Percentiles rank a stretch among this genome's conserved stretches.
Conservation (phyloP, 768 basidiomycete genomes). For the Trametes gibbosa region DNA sequence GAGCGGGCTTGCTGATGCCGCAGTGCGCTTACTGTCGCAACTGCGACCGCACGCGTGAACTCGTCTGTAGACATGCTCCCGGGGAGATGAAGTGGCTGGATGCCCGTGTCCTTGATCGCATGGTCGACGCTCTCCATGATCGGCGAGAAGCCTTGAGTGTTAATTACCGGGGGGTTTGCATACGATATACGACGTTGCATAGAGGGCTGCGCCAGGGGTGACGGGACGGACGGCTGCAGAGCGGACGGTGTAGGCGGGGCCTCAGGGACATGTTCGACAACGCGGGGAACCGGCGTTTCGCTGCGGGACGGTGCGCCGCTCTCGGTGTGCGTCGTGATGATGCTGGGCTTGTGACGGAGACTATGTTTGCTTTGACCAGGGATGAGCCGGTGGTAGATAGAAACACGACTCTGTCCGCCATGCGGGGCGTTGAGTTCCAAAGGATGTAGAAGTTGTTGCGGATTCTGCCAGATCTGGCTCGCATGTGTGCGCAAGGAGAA, state of each 20-base stretch:
- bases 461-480: slow-evolving; percentile 98
- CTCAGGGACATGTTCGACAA: neutral
- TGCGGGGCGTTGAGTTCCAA: slow-evolving; percentile 52
- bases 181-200: slow-evolving; percentile 47
- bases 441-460: slow-evolving; percentile 74
- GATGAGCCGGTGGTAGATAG: slow-evolving; percentile 60
- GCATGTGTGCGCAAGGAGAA: slow-evolving; percentile 98
- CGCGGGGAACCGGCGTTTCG: slow-evolving; percentile 33
- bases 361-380: slow-evolving; percentile 31
- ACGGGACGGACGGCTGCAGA: slow-evolving; percentile 24
- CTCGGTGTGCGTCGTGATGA: slow-evolving; percentile 32
- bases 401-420: slow-evolving; percentile 44
- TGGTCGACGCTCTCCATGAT: slow-evolving; percentile 77
- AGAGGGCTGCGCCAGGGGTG: neutral
- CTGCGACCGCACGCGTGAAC: slow-evolving; percentile 90
- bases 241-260: slow-evolving; percentile 25
- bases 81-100: slow-evolving; percentile 55
- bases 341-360: slow-evolving; percentile 48
- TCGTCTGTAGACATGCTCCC: slow-evolving; percentile 78
- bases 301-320: slow-evolving; percentile 35
- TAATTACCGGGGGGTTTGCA: slow-evolving; percentile 35
- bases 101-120: slow-evolving; percentile 59
- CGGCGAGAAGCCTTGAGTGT: slow-evolving; percentile 48
- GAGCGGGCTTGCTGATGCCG: slow-evolving; percentile 69
- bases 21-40: slow-evolving; percentile 88